These are phyloP conservation scores for Hanseniaspora valbyensis DNA, from an alignment of 805 yeast genomes.

Conservation along the genomic window DNA sequence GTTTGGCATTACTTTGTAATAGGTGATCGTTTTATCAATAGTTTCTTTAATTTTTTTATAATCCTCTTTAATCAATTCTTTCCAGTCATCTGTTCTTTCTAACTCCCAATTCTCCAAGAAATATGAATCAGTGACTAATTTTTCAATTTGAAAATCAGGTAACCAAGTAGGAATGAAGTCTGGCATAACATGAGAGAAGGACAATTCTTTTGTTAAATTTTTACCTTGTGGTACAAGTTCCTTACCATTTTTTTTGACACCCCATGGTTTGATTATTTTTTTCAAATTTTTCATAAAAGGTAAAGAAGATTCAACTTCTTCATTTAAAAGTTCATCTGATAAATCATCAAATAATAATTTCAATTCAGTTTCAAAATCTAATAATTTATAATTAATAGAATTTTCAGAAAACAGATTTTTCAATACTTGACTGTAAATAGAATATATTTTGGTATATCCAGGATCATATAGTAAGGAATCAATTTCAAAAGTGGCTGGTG, in stretches of 20 bases:
- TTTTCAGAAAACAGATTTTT: constrained; percentile 20
- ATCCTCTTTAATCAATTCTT: constrained; percentile 38
- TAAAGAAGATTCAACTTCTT: constrained; percentile 55
- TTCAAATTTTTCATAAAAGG: constrained; percentile 46
- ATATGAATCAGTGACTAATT: constrained; percentile 32
- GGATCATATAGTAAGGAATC: constrained; percentile 1
- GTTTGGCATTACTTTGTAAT: constrained; percentile 41
- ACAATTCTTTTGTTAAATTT: constrained; percentile 46
- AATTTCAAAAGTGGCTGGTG: constrained; percentile 25
- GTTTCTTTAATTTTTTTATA: constrained; percentile 29
- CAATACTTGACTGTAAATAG: neutral
- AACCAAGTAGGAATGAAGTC: constrained; percentile 67
- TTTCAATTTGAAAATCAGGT: constrained; percentile 53
- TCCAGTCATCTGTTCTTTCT: constrained; percentile 39
- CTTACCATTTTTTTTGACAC: constrained; percentile 39
- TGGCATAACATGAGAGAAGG: constrained; percentile 60
- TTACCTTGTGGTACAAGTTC: constrained; percentile 56
- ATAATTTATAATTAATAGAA: constrained; percentile 25
- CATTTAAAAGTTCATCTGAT: constrained; percentile 56
- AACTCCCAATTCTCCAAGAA: constrained; percentile 25
- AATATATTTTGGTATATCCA: constrained; percentile 5
- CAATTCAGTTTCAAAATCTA: constrained; percentile 72
- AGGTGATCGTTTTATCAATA: constrained; percentile 31
- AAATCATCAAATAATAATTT: constrained; percentile 59
- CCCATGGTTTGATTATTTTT: constrained; percentile 66